These are phyloP conservation scores for Sicyos edulis DNA, from an alignment of 306 rosid genomes.

Conservation along the genomic window DNA sequence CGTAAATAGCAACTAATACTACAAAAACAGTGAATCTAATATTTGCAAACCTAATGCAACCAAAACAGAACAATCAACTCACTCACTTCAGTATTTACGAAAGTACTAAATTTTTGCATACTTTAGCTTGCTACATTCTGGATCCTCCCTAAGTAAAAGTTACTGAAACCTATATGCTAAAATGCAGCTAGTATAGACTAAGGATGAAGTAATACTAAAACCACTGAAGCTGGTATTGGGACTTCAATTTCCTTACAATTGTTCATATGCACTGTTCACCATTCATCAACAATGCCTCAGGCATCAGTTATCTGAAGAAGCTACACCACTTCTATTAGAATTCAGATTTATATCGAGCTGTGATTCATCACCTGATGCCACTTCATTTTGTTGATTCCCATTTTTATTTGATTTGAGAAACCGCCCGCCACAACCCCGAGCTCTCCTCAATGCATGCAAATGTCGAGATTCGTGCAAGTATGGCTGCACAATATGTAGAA, in stretches of 20 bases:
- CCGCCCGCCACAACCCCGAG: conserved; percentile 91
- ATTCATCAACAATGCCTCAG: conserved; percentile 20
- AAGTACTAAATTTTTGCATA: conserved; percentile 19
- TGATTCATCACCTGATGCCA: conserved; percentile 41
- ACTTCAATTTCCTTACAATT: conserved; percentile 26
- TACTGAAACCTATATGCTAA: conserved; percentile 52
- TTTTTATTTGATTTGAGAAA: conserved; percentile 76
- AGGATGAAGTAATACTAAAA: conserved; percentile 33
- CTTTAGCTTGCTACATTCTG: conserved; percentile 34
- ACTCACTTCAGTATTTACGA: conserved; percentile 22
- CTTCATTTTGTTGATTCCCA: conserved; percentile 50
- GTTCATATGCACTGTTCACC: conserved; percentile 19
- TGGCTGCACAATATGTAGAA: conserved; percentile 52
- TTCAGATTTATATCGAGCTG: conserved; percentile 55
- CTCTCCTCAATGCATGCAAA: conserved; percentile 75
- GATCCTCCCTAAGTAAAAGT: conserved; percentile 45
- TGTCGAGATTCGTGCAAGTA: conserved; percentile 93
- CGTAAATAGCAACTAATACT: conserved; percentile 20
- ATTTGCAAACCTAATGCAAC: conserved; percentile 34
- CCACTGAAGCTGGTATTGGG: conserved; percentile 28
- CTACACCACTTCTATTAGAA: conserved; percentile 50
- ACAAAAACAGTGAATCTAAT: conserved; percentile 30
- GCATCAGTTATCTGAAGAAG: conserved; percentile 48
- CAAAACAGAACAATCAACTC: conserved; percentile 32
- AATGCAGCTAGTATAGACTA: conserved; percentile 34